Conservation (phyloP, 345 rosid genomes). For the Rhizophora apiculata region DNA sequence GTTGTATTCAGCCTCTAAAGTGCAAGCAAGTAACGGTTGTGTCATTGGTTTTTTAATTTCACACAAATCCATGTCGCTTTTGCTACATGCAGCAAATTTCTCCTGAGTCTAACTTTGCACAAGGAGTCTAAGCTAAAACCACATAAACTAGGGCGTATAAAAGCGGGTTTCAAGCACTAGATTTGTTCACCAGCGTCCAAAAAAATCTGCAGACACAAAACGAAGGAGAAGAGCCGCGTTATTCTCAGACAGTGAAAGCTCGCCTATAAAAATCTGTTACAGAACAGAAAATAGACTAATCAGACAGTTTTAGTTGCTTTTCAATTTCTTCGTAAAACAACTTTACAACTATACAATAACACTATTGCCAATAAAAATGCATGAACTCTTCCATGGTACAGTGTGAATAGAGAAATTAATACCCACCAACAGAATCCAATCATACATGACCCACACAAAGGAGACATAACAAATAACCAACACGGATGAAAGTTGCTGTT, state of each 20-base stretch:
- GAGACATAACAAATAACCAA: too few species aligned
- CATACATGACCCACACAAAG: too few species aligned
- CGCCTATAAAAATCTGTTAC: neutral
- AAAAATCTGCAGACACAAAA: constrained; percentile 32
- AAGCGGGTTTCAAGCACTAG: constrained; percentile 1
- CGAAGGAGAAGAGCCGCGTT: neutral
- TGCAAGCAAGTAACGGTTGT: neutral
- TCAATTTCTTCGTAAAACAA: neutral
- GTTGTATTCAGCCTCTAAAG: neutral
- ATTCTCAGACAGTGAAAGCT: neutral
- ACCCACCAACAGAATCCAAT: too few species aligned
- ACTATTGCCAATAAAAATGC: neutral
- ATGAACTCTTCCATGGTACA: neutral
- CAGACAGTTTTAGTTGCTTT: neutral
- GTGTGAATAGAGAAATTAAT: too few species aligned
- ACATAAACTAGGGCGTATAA: neutral
- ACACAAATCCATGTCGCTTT: constrained; percentile 3
- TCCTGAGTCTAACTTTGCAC: constrained; percentile 14
- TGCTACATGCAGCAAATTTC: constrained; percentile 8
- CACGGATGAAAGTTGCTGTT: too few species aligned
- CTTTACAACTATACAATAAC: neutral
- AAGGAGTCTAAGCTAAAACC: neutral
- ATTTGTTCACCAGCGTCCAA: constrained; percentile 4
- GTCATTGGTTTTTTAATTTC: neutral
- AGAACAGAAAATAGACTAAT: neutral